Evolutionary conservation across 768 basidiomycete genomes (phyloP), one percentile per base, ranked within the genome.

Genomic region (Lentinula detonsa): DNA sequence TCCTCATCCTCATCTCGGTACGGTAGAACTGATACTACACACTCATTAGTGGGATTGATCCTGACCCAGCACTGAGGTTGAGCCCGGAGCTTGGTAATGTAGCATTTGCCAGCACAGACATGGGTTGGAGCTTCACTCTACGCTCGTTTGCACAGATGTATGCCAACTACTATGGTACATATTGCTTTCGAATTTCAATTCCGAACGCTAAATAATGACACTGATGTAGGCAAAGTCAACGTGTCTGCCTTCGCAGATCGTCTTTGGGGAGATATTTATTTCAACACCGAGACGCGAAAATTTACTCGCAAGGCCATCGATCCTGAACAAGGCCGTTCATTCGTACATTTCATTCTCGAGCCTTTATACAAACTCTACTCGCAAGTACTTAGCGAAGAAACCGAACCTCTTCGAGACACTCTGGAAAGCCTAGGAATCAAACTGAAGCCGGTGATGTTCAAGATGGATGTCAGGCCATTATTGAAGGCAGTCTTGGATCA

Each of bases 191-290:
- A 52, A 35, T 23, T 48, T 5, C 16, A 43, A 40, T 51, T 33
- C 5, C 39, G 5, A 13, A 15, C 5, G 59, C 7, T 28, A 28
- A 49, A n/a, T 58, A 59, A 59, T 62, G 10, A 53, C 37, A 5
- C 43, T 56, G 34, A 59, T 51, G 40, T 60, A 88, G 92, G 90
- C 31, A 79, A 85, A 9, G 75, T 98, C 56, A 91, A 98, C 69
- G 85, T 94, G n/a, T 73, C 81, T 37, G 82, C 87, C 8, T 96
- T 99, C 65, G 93, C 95, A 16, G 85, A 85, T 64, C 85, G 97
- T 39, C 83, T 99, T 13, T 99, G 97, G 97, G 97, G 97, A 15
- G 95, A 98, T 75, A 93, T 98, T 69, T 99, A 94, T 77, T 98
- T 91, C 75, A 86, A 95, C 73, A 70, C 78, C 46, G 86, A 91